Base-by-base conservation (phyloP, 73 alveolate species). In the Paramecium sonneborni region DNA sequence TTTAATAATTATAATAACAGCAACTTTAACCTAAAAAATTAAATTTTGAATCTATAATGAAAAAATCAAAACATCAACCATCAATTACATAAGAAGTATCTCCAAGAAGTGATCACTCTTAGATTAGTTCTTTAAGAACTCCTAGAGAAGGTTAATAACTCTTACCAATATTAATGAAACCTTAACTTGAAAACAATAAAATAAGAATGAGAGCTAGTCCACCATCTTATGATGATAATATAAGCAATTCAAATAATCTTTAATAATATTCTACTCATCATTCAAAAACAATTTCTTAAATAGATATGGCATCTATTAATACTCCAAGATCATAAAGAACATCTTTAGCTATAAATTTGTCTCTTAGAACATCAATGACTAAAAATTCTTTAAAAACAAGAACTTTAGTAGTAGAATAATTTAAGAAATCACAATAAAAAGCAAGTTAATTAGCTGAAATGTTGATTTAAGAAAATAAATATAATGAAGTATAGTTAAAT, bases 381-480 rank as follows among this genome's bases (percentile, higher is more conserved):
- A 74, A 74, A 74, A 35, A 74, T 74, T 74, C 87, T 6, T 21
- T 74, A 1, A 21, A 30, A 18, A 74, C 46, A 1, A 32, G 87
- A 35, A 74, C 87, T 2, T 21, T 30, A 21, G 39, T 74, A 21
- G 67, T 30, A 5, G 87, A 74, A 43, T 9, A 28, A 30, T 32
- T 30, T 12, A 74, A 43, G 46, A 74, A 20, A 14, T 21, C 35
- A 20, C 6, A 20, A 5, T n/a, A 35, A 18, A 28, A n/a, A 32
- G 87, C 46, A 15, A 30, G 18, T 38, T 18, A 74, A 34, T 28
- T 35, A 35, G 34, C 46, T 21, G 34, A 23, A n/a, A 5, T 35
- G 34, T 74, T 74, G 39, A 74, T 74, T 35, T 21, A 74, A 74
- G 87, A 74, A 21, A 32, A 38, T 14, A 74, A 74, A 74, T 74